phyloP scores from a whole-genome alignment of 2,329 filamentous ascomycete species.

The Emmonsiellopsis sp. region DNA sequence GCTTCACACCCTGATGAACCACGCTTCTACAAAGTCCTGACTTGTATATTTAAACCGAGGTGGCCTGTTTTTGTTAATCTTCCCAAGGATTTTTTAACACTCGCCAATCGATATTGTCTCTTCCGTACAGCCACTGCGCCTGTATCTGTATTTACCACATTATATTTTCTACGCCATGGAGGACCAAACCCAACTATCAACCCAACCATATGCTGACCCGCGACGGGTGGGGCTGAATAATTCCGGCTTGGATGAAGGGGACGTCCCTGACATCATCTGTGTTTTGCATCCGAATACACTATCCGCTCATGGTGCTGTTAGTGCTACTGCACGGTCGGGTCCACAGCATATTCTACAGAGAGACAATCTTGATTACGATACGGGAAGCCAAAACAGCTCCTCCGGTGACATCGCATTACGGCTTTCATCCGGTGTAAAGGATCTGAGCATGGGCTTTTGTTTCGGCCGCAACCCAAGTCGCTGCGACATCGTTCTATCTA shows the following conservation, averaged over 20 bases:
- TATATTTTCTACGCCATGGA: conserved; percentile 12
- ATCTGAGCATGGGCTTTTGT: conserved; percentile 63
- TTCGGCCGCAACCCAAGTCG: conserved; percentile 69
- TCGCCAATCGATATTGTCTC: too few relatives aligned
- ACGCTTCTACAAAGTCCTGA: not conserved
- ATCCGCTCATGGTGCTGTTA: conserved; percentile 63
- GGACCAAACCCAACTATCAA: conserved; percentile 54
- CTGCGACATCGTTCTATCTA: conserved; percentile 65
- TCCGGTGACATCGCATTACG: conserved; percentile 63
- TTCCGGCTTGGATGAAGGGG: conserved; percentile 72
- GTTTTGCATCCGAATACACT: conserved; percentile 72
- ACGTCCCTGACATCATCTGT: conserved; percentile 81
- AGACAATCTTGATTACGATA: conserved; percentile 35
- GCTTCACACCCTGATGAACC: not conserved
- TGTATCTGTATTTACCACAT: not conserved
- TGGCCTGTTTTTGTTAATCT: not conserved
- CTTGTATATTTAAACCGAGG: not conserved
- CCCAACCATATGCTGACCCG: conserved; percentile 73
- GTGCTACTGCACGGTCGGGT: conserved; percentile 41
- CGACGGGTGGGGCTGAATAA: conserved; percentile 69
- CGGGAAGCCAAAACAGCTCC: conserved; percentile 18
- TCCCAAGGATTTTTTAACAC: too few relatives aligned
- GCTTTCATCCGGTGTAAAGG: conserved; percentile 64
- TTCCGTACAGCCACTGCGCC: too few relatives aligned
- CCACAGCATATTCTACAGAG: conserved; percentile 55